A percentile compares a stretch with the other conserved stretches of the same genome.
Evolutionary conservation across 139 green algal species (phyloP).

Genomic region (Microglena sp.): DNA sequence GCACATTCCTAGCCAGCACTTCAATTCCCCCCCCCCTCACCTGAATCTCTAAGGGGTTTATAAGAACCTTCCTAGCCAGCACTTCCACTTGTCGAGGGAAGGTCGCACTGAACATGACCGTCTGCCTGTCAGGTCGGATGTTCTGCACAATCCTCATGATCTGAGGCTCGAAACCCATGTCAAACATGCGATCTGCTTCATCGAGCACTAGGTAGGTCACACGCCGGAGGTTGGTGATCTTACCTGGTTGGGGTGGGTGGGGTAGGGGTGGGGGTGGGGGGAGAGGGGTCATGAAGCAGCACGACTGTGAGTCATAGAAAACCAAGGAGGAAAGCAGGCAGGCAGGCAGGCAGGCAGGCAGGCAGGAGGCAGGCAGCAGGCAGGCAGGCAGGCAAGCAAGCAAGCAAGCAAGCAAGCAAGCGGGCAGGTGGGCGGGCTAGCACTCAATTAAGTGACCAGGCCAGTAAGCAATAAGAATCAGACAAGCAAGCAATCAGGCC

Average conservation of each 20-base stretch:
- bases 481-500: too few relatives aligned
- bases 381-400: too few relatives aligned
- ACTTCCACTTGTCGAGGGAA: conserved; percentile 83
- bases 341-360: too few relatives aligned
- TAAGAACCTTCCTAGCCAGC: conserved; percentile 60
- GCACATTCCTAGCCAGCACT: too few relatives aligned
- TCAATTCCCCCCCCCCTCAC: too few relatives aligned
- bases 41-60: conserved; percentile 73
- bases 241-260: conserved; percentile 31
- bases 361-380: too few relatives aligned
- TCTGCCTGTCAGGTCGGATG: conserved; percentile 90
- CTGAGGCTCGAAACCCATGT: conserved; percentile 78
- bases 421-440: too few relatives aligned
- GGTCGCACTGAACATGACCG: conserved; percentile 95
- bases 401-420: too few relatives aligned
- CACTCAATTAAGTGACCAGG: too few relatives aligned
- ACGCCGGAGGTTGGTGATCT: conserved; percentile 91
- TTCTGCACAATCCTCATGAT: conserved; percentile 59
- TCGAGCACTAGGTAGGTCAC: conserved; percentile 97
- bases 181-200: conserved; percentile 98
- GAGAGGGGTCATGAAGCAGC: background rate
- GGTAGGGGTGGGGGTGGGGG: too few relatives aligned
- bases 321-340: background rate
- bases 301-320: background rate
- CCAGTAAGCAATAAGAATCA: too few relatives aligned